These are phyloP conservation scores for Dioscorea cayenensis DNA, from an alignment of 116 monocot species.

Conservation along the genomic window DNA sequence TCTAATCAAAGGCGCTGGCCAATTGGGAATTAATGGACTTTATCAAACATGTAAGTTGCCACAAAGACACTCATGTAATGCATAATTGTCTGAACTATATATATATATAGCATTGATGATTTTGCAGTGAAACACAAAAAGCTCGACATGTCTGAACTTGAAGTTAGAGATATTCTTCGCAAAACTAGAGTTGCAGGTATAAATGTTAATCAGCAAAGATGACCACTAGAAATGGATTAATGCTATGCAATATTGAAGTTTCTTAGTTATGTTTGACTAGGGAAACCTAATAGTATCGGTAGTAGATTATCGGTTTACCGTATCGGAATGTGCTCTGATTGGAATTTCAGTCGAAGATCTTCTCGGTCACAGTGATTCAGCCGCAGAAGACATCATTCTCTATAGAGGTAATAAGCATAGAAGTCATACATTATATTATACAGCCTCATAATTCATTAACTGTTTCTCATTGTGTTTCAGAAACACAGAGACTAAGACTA, in stretches of 20 bases:
- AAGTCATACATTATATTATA: neutral
- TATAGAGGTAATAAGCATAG: slow-evolving; percentile 12
- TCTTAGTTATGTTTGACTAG: neutral
- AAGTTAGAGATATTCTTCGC: slow-evolving; percentile 21
- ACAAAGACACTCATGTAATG: neutral
- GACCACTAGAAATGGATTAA: neutral
- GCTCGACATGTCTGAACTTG: slow-evolving; percentile 19
- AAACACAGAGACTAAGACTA: slow-evolving; percentile 23
- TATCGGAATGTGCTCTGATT: slow-evolving; percentile 20
- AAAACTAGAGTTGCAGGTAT: slow-evolving; percentile 20
- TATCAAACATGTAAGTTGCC: slow-evolving; percentile 25
- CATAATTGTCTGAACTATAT: neutral
- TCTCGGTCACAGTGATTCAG: slow-evolving; percentile 14
- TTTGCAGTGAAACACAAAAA: slow-evolving; percentile 29
- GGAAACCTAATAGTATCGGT: neutral
- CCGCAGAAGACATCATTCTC: slow-evolving; percentile 7
- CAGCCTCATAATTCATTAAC: neutral
- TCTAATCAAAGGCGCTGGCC: slow-evolving; percentile 31
- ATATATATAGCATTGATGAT: too few species aligned
- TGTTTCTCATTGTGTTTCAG: slow-evolving; percentile 2
- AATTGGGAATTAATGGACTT: slow-evolving; percentile 27
- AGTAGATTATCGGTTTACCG: slow-evolving; percentile 14
- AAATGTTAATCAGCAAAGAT: neutral
- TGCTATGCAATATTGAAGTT: neutral
- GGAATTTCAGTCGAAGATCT: slow-evolving; percentile 23